Conservation (phyloP, 2,329 filamentous ascomycete genomes). For the Venturia nashicola region DNA sequence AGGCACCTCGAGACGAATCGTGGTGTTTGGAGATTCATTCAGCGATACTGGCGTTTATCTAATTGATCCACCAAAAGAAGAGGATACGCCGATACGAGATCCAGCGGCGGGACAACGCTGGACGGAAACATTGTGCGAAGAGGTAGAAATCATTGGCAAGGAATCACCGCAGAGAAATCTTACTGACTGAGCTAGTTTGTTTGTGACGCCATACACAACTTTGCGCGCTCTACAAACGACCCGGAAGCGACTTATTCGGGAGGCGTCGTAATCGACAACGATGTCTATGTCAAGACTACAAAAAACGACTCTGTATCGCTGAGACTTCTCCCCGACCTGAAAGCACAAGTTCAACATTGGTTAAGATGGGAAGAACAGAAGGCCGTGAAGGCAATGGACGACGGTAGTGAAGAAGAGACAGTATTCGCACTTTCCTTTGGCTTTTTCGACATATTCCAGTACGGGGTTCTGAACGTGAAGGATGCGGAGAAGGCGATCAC, state of each 20-base stretch:
- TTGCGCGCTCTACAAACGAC: constrained; percentile 19
- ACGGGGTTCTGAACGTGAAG: constrained; percentile 18
- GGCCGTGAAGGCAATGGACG: constrained; percentile 17
- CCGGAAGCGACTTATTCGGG: background rate
- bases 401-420: constrained; percentile 18
- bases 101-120: constrained; percentile 20
- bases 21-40: constrained; percentile 28
- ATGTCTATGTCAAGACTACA: constrained; percentile 19
- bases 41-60: constrained; percentile 25
- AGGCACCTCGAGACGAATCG: constrained; percentile 19
- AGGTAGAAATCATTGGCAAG: constrained; percentile 15
- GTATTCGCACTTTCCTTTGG: constrained; percentile 26
- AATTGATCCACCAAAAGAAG: constrained; percentile 18
- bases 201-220: constrained; percentile 25
- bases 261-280: constrained; percentile 21
- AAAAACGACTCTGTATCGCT: constrained; percentile 14
- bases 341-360: constrained; percentile 25
- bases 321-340: constrained; percentile 21
- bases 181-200: constrained; percentile 16
- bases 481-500: constrained; percentile 20
- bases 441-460: constrained; percentile 24
- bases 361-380: constrained; percentile 13
- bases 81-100: constrained; percentile 17
- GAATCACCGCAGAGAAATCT: constrained; percentile 15
- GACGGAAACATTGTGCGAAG: constrained; percentile 24